Conservation (phyloP, 305 asterid genomes). For the Rubia occidens region DNA sequence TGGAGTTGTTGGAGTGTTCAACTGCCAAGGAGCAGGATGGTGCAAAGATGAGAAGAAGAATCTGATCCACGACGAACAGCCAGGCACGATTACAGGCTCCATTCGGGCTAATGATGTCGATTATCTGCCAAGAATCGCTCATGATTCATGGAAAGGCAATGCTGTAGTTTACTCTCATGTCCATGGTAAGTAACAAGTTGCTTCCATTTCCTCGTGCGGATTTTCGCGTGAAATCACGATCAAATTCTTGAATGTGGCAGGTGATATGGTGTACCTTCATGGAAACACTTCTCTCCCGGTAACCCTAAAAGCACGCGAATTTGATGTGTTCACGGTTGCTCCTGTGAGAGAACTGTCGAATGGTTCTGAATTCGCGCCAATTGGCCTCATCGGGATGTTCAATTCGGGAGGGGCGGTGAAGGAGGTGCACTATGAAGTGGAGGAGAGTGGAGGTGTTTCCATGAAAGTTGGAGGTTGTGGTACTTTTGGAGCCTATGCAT, state of each 20-base stretch:
- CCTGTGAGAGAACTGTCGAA: conserved; percentile 50
- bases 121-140: conserved; percentile 59
- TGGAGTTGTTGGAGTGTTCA: conserved; percentile 70
- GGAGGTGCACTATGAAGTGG: conserved; percentile 35
- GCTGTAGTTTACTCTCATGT: conserved; percentile 55
- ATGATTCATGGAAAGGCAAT: conserved; percentile 57
- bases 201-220: background rate
- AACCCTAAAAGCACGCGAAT: conserved; percentile 58
- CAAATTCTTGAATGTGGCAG: conserved; percentile 25
- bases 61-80: conserved; percentile 65
- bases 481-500: conserved; percentile 60
- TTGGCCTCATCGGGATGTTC: conserved; percentile 79
- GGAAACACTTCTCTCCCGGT: conserved; percentile 52
- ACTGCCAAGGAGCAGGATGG: conserved; percentile 98
- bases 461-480: conserved; percentile 63
- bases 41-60: conserved; percentile 59
- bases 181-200: conserved; percentile 30
- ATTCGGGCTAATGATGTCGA: conserved; percentile 59
- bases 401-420: conserved; percentile 81
- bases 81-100: conserved; percentile 55
- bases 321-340: conserved; percentile 57
- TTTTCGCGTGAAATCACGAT: background rate
- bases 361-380: conserved; percentile 41
- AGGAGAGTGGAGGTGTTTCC: conserved; percentile 26
- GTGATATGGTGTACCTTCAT: conserved; percentile 56